These are phyloP conservation scores for Fonsecaea monophora DNA, from an alignment of 2,329 filamentous ascomycete species.

Conservation along the genomic window DNA sequence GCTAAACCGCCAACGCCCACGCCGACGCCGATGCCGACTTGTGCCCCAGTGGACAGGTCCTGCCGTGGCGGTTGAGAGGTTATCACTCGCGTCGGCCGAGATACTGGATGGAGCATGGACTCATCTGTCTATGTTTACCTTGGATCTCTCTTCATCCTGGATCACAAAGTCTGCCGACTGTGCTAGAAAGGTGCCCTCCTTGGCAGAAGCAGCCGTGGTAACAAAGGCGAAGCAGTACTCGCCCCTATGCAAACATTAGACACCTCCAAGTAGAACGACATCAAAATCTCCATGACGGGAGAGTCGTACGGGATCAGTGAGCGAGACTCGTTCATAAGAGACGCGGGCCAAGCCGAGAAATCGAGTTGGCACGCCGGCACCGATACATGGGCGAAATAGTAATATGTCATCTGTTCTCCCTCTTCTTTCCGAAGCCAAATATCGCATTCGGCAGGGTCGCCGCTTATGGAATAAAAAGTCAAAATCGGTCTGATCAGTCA, in stretches of 20 bases:
- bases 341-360: slow-evolving; percentile 6
- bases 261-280: neutral
- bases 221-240: slow-evolving; percentile 11
- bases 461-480: neutral
- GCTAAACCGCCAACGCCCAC: neutral
- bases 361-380: slow-evolving; percentile 3
- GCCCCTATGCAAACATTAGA: slow-evolving; percentile 1
- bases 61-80: neutral
- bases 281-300: neutral
- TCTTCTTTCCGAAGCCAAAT: slow-evolving; percentile 16
- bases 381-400: slow-evolving; percentile 4
- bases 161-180: slow-evolving; percentile 12
- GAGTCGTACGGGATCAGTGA: slow-evolving; percentile 1
- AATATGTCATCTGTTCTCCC: slow-evolving; percentile 7
- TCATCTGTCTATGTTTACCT: neutral
- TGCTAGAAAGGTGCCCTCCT: neutral
- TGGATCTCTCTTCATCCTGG: neutral
- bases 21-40: slow-evolving; percentile 5
- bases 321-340: neutral
- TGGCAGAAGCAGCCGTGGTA: neutral
- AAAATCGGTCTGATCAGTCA: neutral
- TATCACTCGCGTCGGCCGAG: neutral
- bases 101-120: neutral
- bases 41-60: neutral
- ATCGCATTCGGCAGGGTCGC: slow-evolving; percentile 13